A percentile compares a stretch with the other conserved stretches of the same genome.
These are phyloP conservation scores for Chalciporus chontae DNA, from an alignment of 768 basidiomycete genomes.

Conservation along the genomic window DNA sequence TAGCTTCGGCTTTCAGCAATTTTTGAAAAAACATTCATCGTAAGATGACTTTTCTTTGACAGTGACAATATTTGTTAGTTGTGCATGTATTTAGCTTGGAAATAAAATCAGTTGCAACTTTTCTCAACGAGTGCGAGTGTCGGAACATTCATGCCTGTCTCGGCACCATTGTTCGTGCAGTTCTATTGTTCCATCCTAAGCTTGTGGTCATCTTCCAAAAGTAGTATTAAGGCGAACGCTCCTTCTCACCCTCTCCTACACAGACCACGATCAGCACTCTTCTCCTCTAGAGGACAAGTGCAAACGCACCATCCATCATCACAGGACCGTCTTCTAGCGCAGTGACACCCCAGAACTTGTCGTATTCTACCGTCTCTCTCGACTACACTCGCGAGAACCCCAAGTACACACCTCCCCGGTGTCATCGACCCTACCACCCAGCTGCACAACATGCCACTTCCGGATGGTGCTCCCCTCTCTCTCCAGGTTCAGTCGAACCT, in stretches of 20 bases:
- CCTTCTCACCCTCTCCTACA: no score
- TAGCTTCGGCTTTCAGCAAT: constrained; percentile 87
- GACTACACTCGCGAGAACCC: neutral
- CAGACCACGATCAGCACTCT: neutral
- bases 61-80: no score
- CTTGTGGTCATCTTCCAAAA: no score
- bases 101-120: no score
- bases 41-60: neutral
- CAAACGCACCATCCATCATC: neutral
- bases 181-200: no score
- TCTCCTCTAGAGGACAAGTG: neutral
- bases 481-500: constrained; percentile 56
- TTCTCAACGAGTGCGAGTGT: no score
- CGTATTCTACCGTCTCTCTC: neutral
- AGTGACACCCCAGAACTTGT: neutral
- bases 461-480: constrained; percentile 48
- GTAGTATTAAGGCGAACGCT: no score
- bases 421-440: neutral
- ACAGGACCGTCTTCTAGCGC: neutral
- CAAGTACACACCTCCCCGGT: neutral
- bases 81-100: no score
- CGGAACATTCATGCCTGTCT: no score
- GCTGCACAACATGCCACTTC: constrained; percentile 58
- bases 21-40: constrained; percentile 60
- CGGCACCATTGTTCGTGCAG: no score